These are phyloP conservation scores for Suhomyces pyralidae DNA, from an alignment of 805 yeast species.

Conservation along the genomic window DNA sequence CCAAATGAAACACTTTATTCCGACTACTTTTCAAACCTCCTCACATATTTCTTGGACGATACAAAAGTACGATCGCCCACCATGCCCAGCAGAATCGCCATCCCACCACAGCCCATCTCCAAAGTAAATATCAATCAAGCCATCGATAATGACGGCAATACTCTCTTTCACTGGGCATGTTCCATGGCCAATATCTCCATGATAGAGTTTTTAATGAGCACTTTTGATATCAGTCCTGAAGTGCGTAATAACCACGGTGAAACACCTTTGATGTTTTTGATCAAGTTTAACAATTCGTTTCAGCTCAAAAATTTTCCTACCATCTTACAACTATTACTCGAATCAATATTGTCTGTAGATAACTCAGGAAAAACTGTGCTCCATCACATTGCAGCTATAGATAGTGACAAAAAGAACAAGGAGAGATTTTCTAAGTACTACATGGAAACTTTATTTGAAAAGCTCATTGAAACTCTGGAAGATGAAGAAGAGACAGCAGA, in stretches of 20 bases:
- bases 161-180: conserved; percentile 94
- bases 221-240: conserved; percentile 65
- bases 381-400: conserved; percentile 39
- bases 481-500: conserved; percentile 9
- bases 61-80: conserved; percentile 12
- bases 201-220: conserved; percentile 57
- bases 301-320: conserved; percentile 37
- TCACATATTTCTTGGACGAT: conserved; percentile 54
- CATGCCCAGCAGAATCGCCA: conserved; percentile 40
- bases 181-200: conserved; percentile 76
- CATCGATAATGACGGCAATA: conserved; percentile 90
- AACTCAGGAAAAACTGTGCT: conserved; percentile 39
- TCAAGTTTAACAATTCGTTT: conserved; percentile 38
- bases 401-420: conserved; percentile 25
- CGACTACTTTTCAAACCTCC: conserved; percentile 43
- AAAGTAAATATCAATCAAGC: conserved; percentile 76
- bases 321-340: conserved; percentile 33
- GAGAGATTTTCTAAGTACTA: conserved; percentile 40
- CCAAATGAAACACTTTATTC: conserved; percentile 24
- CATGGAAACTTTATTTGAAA: conserved; percentile 35
- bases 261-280: conserved; percentile 61
- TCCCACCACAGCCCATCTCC: conserved; percentile 53
- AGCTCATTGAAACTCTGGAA: conserved; percentile 30
- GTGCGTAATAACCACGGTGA: conserved; percentile 83
- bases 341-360: conserved; percentile 37